Evolutionary conservation across 2,329 filamentous ascomycete genomes (phyloP).

Genomic region (Fusarium sp.): DNA sequence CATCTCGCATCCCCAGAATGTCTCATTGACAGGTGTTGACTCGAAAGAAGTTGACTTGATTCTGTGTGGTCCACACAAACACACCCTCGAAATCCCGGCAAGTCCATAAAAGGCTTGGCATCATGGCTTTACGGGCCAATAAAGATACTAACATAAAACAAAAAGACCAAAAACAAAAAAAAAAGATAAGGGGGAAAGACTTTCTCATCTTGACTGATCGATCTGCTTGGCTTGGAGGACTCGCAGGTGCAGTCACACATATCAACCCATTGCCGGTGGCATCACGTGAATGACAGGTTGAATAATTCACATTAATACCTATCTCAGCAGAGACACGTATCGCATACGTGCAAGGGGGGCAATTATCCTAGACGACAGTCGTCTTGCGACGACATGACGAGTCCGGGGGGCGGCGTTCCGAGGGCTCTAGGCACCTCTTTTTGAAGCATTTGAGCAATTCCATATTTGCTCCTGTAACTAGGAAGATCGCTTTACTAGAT

Average conservation of each 20-base stretch:
- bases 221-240: conserved; percentile 30
- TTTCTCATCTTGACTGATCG: conserved; percentile 20
- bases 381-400: conserved; percentile 5
- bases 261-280: conserved; percentile 27
- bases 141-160: conserved; percentile 30
- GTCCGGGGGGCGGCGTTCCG: not conserved
- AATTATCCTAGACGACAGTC: conserved; percentile 5
- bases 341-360: conserved; percentile 9
- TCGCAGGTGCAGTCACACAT: conserved; percentile 24
- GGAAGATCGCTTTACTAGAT: conserved; percentile 43
- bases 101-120: conserved; percentile 28
- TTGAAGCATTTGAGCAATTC: conserved; percentile 21
- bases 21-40: conserved; percentile 19
- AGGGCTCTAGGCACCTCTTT: conserved; percentile 1
- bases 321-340: conserved; percentile 23
- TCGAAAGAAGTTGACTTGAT: conserved; percentile 16
- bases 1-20: conserved; percentile 14
- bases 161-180: conserved; percentile 17
- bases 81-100: conserved; percentile 17
- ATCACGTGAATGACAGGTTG: conserved; percentile 28
- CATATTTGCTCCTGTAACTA: conserved; percentile 42
- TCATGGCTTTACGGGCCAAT: conserved; percentile 18
- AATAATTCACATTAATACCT: conserved; percentile 38
- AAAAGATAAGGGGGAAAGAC: not conserved
- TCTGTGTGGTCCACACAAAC: conserved; percentile 17